These are phyloP conservation scores for Plectosphaerella cucumerina DNA, from an alignment of 2,329 filamentous ascomycete genomes.

Conservation along the genomic window DNA sequence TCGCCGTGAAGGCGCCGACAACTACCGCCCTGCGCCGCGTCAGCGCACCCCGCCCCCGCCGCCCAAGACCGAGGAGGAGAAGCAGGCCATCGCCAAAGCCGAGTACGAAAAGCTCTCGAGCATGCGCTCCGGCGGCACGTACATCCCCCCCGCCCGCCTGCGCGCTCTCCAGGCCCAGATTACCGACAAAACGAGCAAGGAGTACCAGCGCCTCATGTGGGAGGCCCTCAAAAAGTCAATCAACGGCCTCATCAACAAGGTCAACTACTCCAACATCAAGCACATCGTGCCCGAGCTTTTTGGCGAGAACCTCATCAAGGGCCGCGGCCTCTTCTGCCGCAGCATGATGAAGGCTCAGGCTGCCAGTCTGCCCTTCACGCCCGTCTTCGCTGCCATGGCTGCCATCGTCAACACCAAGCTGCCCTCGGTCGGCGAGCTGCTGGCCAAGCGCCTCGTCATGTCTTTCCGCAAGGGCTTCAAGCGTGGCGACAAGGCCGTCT, in stretches of 20 bases:
- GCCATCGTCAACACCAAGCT: conserved; percentile 98
- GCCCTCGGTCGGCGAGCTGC: conserved; percentile 86
- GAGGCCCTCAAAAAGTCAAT: conserved; percentile 98
- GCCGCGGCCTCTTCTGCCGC: conserved; percentile 87
- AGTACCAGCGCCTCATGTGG: conserved; percentile 99
- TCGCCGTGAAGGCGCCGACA: conserved; percentile 35
- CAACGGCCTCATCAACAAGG: conserved; percentile 98
- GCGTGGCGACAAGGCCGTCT: conserved; percentile 95
- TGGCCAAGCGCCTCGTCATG: conserved; percentile 79
- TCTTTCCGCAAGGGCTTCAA: conserved; percentile 96
- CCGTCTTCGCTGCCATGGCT: conserved; percentile 92
- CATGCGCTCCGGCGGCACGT: conserved; percentile 92
- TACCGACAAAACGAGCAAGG: conserved; percentile 91
- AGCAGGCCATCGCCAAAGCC: conserved; percentile 82
- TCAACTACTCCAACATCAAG: conserved; percentile 98
- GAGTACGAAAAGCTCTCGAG: conserved; percentile 90
- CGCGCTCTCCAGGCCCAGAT: conserved; percentile 93
- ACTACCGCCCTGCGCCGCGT: conserved; percentile 39
- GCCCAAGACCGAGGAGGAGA: conserved; percentile 68
- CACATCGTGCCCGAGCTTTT: conserved; percentile 95
- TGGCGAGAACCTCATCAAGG: conserved; percentile 86
- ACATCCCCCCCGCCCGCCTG: conserved; percentile 88
- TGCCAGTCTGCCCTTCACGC: conserved; percentile 90
- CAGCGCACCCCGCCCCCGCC: conserved; percentile 30
- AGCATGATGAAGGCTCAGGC: conserved; percentile 99